phyloP scores from a whole-genome alignment of 2,329 filamentous ascomycete species.

The Fusarium domesticum region DNA sequence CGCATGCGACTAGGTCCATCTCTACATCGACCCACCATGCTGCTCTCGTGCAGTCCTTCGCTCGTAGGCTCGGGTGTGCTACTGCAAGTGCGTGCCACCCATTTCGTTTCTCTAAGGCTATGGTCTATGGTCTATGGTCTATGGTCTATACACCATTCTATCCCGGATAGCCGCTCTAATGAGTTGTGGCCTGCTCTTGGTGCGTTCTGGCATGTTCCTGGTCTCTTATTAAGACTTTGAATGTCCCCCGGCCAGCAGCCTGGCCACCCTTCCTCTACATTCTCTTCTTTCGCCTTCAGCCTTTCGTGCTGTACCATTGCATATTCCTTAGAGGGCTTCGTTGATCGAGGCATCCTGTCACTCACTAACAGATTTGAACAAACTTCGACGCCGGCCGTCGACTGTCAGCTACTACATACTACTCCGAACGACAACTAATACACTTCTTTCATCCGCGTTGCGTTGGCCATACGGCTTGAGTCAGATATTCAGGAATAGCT shows the following conservation, averaged over 20 bases:
- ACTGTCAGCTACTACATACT: conserved; percentile 20
- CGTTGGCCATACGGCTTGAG: conserved; percentile 12
- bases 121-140: no score
- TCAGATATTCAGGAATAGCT: conserved; percentile 34
- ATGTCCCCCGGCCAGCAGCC: conserved; percentile 28
- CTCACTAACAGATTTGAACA: conserved; percentile 24
- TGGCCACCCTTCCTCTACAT: conserved; percentile 31
- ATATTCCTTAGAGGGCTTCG: conserved; percentile 37
- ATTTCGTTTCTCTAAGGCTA: conserved; percentile 10
- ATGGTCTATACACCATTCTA: not conserved
- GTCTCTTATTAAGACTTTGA: conserved; percentile 30
- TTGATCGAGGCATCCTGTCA: conserved; percentile 46
- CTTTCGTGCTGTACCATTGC: conserved; percentile 29
- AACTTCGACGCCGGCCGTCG: conserved; percentile 39
- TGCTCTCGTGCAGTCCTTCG: conserved; percentile 11
- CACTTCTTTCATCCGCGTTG: conserved; percentile 11
- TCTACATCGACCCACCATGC: conserved; percentile 25
- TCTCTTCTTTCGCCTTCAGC: conserved; percentile 36
- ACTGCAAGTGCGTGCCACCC: conserved; percentile 28
- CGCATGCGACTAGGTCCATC: conserved; percentile 15
- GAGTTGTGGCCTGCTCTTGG: not conserved
- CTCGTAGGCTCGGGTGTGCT: conserved; percentile 19
- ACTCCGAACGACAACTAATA: conserved; percentile 29
- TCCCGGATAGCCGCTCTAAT: conserved; percentile 27
- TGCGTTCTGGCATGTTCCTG: conserved; percentile 16